Evolutionary conservation across 78 protist species (phyloP).

Genomic region (Trichosphaerium sp.): DNA sequence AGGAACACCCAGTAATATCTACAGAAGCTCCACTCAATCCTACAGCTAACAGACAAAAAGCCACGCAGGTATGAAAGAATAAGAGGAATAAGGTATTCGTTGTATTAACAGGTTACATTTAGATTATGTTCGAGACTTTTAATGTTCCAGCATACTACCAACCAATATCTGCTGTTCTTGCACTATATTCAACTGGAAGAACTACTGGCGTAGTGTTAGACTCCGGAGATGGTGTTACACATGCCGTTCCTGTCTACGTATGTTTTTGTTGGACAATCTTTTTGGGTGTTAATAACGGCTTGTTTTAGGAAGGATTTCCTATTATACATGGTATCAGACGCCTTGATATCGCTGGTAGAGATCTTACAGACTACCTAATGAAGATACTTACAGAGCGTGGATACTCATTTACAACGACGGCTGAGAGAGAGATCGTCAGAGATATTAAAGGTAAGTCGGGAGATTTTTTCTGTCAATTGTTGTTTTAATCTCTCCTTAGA

Average conservation of each 20-base stretch:
- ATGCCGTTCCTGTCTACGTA: slow-evolving; percentile 66
- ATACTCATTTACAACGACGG: slow-evolving; percentile 76
- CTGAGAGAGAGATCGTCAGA: slow-evolving; percentile 76
- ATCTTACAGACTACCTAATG: too few species aligned
- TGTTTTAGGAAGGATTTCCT: slow-evolving; percentile 60
- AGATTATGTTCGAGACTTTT: slow-evolving; percentile 36
- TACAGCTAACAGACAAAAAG: slow-evolving; percentile 10
- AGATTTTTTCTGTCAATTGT: too few species aligned
- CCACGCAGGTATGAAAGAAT: too few species aligned
- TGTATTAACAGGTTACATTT: too few species aligned
- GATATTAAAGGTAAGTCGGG: too few species aligned
- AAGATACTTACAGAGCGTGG: too few species aligned
- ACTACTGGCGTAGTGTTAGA: slow-evolving; percentile 62
- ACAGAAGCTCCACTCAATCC: slow-evolving; percentile 27
- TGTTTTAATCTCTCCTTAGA: too few species aligned
- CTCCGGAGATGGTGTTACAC: slow-evolving; percentile 53
- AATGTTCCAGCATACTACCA: slow-evolving; percentile 10
- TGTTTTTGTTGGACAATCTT: not conserved
- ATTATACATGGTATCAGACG: slow-evolving; percentile 45
- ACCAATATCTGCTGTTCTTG: slow-evolving; percentile 24
- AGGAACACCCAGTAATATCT: slow-evolving; percentile 16
- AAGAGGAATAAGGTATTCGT: too few species aligned
- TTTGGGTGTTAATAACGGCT: not conserved
- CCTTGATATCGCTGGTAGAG: slow-evolving; percentile 45
- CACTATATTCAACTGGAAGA: slow-evolving; percentile 60